Base-by-base conservation (phyloP, 441 rosid genomes). In the Bruguiera hainesii region DNA sequence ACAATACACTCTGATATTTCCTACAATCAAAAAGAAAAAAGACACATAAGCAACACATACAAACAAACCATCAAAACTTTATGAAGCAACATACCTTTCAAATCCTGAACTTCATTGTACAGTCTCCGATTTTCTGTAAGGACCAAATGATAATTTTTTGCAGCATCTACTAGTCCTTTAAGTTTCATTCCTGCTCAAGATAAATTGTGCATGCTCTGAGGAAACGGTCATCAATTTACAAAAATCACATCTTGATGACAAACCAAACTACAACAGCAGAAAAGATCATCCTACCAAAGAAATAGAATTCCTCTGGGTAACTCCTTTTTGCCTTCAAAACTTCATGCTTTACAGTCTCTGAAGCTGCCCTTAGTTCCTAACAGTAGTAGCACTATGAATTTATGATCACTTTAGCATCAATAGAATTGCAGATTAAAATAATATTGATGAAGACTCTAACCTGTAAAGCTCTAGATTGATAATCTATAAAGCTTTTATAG, bases 381-480 rank as follows among this genome's bases (percentile, higher is more conserved):
- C 13, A 51, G 26, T 21, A 31, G 39, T 46, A 67, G 42, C 7
- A 52, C 35, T 28, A 66, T 50, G 25, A 39, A 49, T 61, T 31
- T 42, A 35, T 26, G 52, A 35, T 55, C 39, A 2, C n/a, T 2
- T 25, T n/a, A 33, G 13, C 25, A 65, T 57, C 30, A 64, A 42
- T 3, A 46, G 6, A 64, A 18, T 11, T 52, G 15, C 51, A 56
- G 29, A 61, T 59, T 66, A 48, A 55, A 56, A 64, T 8, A 26
- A 21, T 4, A 55, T 48, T 29, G 50, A 55, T 50, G 18, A 71
- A 65, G 58, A 73, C 48, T 42, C 80, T 69, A 83, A 91, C 98
- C 85, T 64, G 75, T 29, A 94, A 75, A 20, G 87, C 80, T 66
- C 73, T 82, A 70, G 70, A 75, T 66, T 94, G 97, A 65, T 66